These are phyloP conservation scores for Alternaria consortialis DNA, from an alignment of 2,329 filamentous ascomycete species.

Conservation along the genomic window DNA sequence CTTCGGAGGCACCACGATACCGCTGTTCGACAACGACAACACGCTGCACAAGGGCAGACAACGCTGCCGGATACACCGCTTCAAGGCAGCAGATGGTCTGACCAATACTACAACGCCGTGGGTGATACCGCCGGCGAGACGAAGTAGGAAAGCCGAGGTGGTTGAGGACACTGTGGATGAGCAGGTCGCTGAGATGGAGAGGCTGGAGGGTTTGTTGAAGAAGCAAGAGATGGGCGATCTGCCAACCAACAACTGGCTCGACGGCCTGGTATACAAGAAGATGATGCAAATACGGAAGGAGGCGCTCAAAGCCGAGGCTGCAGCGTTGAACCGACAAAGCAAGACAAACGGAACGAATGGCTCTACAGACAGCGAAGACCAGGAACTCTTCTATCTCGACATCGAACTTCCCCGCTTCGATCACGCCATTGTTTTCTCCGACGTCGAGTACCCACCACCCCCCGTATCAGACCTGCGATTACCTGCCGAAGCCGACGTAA, in stretches of 20 bases:
- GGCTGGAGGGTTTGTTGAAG: constrained; percentile 90
- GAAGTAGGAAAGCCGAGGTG: constrained; percentile 59
- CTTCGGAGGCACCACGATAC: constrained; percentile 91
- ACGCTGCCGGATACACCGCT: constrained; percentile 85
- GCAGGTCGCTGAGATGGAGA: constrained; percentile 84
- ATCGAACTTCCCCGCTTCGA: constrained; percentile 95
- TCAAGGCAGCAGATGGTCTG: constrained; percentile 84
- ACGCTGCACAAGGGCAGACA: constrained; percentile 91
- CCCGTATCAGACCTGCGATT: constrained; percentile 80
- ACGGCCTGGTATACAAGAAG: constrained; percentile 90
- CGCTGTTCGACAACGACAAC: constrained; percentile 91
- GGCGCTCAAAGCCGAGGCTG: constrained; percentile 47
- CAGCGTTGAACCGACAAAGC: constrained; percentile 49
- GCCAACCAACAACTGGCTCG: constrained; percentile 90
- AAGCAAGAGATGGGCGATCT: constrained; percentile 99
- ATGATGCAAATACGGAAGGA: constrained; percentile 73
- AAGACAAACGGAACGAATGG: constrained; percentile 27
- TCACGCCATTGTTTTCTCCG: constrained; percentile 92
- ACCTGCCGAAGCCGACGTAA: constrained; percentile 68
- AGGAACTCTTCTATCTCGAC: constrained; percentile 80
- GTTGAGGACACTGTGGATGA: constrained; percentile 62
- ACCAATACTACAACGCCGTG: constrained; percentile 82
- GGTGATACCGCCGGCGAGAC: constrained; percentile 64
- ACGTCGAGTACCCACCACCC: constrained; percentile 88
- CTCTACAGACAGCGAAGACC: constrained; percentile 52